Evolutionary conservation across 177 flowering plant species (phyloP).

Genomic region (Vitis hybrid): DNA sequence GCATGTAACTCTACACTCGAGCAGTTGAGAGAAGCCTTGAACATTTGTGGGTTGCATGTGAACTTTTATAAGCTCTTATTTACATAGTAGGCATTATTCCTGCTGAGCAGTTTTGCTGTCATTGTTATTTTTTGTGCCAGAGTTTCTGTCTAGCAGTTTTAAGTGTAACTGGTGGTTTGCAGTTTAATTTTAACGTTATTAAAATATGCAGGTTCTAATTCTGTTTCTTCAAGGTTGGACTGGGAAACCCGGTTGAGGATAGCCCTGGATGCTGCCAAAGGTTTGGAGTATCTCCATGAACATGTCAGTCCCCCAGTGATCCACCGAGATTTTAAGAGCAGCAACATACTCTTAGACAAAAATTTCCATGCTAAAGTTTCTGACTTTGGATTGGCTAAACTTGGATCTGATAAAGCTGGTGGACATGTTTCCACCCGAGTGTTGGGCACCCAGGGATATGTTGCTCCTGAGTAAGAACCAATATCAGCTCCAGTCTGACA

Average conservation of each 20-base stretch:
- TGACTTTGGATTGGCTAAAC: slow-evolving; percentile 96
- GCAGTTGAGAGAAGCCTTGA: no score
- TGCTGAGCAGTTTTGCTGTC: not conserved
- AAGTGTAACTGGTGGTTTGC: not conserved
- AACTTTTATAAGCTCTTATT: not conserved
- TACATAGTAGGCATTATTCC: not conserved
- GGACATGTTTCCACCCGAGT: slow-evolving; percentile 97
- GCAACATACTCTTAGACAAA: slow-evolving; percentile 87
- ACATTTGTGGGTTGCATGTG: not conserved
- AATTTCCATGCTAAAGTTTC: slow-evolving; percentile 93
- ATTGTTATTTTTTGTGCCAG: no score
- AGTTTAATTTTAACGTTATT: not conserved
- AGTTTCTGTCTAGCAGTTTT: not conserved
- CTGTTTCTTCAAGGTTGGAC: slow-evolving; percentile 49
- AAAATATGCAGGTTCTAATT: slow-evolving; percentile 45
- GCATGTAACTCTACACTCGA: no score
- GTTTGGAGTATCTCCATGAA: slow-evolving; percentile 95
- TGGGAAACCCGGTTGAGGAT: slow-evolving; percentile 91
- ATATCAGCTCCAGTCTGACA: not conserved
- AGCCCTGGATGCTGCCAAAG: slow-evolving; percentile 96
- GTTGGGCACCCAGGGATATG: slow-evolving; percentile 96
- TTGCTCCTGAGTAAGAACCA: slow-evolving; percentile 90
- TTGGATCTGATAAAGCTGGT: slow-evolving; percentile 92
- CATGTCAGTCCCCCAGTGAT: slow-evolving; percentile 89
- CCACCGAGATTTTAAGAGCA: slow-evolving; percentile 98